A percentile compares a stretch with the other conserved stretches of the same genome.
Evolutionary conservation across 1,284 basidiomycete species (phyloP).

Genomic region (Naganishia cerealis): DNA sequence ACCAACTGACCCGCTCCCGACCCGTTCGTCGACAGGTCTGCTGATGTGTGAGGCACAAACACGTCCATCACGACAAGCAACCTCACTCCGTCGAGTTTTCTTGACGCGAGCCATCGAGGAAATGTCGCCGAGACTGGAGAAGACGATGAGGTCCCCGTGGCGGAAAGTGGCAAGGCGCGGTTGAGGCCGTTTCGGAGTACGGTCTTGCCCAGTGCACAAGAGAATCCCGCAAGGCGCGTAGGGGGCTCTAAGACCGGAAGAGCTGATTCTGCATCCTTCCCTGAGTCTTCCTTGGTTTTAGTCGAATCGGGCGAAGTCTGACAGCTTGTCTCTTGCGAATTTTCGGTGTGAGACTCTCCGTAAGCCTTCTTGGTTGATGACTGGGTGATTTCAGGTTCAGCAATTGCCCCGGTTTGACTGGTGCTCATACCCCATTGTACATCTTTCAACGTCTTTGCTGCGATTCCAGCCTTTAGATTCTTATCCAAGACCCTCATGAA

Average conservation of each 20-base stretch:
- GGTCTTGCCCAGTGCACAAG: constrained; percentile 45
- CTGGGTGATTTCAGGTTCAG: background rate
- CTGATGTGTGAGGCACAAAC: constrained; percentile 25
- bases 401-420: background rate
- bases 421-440: constrained; percentile 38
- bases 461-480: constrained; percentile 46
- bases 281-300: background rate
- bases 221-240: constrained; percentile 35
- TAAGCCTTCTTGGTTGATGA: background rate
- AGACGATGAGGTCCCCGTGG: background rate
- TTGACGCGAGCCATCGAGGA: constrained; percentile 45
- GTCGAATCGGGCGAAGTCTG: background rate
- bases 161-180: constrained; percentile 33
- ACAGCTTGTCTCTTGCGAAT: background rate
- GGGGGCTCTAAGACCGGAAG: constrained; percentile 7
- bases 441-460: constrained; percentile 37
- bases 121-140: background rate
- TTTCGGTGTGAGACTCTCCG: background rate
- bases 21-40: background rate
- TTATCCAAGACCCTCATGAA: constrained; percentile 46
- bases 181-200: constrained; percentile 25
- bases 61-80: constrained; percentile 47
- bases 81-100: constrained; percentile 52
- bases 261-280: background rate
- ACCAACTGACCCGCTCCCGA: background rate